Evolutionary conservation across 371 early-diverging fungal species (phyloP).

Genomic region (Capniomyces stellatus): DNA sequence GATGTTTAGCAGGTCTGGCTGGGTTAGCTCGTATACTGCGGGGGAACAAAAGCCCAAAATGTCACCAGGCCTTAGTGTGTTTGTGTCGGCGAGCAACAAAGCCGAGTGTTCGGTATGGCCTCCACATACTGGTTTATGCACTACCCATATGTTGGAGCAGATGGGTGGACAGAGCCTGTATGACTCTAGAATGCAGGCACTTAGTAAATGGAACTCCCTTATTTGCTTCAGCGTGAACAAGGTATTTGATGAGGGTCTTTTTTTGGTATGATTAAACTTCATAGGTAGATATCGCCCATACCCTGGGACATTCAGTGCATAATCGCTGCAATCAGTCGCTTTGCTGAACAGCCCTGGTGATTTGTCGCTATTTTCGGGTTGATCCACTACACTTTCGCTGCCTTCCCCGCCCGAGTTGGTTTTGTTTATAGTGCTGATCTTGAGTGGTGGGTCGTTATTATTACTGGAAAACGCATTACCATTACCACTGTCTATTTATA

Average conservation of each 20-base stretch:
- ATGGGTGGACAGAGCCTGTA: constrained; percentile 2
- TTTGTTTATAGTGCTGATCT: neutral
- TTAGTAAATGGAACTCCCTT: neutral
- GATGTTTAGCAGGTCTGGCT: no score
- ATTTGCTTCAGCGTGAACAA: neutral
- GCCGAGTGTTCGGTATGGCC: neutral
- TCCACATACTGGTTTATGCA: neutral
- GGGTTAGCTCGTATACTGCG: neutral
- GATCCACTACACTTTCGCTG: no score
- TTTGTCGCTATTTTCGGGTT: neutral
- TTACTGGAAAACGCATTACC: neutral
- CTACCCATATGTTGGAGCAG: constrained; percentile 2
- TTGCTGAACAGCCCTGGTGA: neutral
- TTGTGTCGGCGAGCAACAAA: neutral
- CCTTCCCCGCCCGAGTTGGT: neutral
- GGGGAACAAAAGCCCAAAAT: neutral
- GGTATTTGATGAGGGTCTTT: neutral
- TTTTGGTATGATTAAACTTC: neutral
- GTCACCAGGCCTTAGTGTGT: neutral
- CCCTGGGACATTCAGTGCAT: neutral
- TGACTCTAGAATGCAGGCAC: constrained; percentile 2
- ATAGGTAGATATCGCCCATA: neutral
- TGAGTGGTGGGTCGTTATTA: neutral
- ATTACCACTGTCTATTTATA: neutral
- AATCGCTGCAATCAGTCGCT: neutral